phyloP scores from a whole-genome alignment of 306 rosid genomes.

The Oemleria cerasiformis region DNA sequence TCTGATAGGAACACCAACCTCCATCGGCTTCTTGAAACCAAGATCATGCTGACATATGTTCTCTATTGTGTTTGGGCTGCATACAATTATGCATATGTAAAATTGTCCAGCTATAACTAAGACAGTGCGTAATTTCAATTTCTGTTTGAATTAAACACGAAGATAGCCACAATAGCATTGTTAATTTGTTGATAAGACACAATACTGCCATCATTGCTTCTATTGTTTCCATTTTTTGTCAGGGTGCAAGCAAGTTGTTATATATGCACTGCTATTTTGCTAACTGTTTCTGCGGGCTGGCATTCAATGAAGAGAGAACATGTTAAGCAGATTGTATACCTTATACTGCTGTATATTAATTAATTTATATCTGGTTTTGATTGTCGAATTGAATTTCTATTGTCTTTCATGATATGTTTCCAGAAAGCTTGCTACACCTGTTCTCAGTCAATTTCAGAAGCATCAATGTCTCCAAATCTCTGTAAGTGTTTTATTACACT shows the following conservation, averaged over 20 bases:
- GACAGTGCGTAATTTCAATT: background rate
- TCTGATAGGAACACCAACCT: background rate
- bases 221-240: background rate
- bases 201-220: background rate
- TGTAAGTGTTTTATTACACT: constrained; percentile 47
- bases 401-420: constrained; percentile 23
- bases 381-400: background rate
- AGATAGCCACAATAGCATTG: background rate
- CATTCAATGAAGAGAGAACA: background rate
- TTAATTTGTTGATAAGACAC: background rate
- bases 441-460: constrained; percentile 76
- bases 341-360: too few relatives aligned
- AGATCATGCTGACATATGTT: background rate
- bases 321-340: too few relatives aligned
- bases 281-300: background rate
- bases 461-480: constrained; percentile 79
- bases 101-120: background rate
- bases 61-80: background rate
- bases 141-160: background rate
- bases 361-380: background rate
- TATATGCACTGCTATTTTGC: background rate
- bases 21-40: background rate
- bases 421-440: constrained; percentile 92
- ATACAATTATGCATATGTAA: background rate
- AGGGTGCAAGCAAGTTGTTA: background rate